A percentile compares a stretch with the other conserved stretches of the same genome.
Conservation (phyloP, 108 stramenopile genomes). For the Skeletonema grethae region DNA sequence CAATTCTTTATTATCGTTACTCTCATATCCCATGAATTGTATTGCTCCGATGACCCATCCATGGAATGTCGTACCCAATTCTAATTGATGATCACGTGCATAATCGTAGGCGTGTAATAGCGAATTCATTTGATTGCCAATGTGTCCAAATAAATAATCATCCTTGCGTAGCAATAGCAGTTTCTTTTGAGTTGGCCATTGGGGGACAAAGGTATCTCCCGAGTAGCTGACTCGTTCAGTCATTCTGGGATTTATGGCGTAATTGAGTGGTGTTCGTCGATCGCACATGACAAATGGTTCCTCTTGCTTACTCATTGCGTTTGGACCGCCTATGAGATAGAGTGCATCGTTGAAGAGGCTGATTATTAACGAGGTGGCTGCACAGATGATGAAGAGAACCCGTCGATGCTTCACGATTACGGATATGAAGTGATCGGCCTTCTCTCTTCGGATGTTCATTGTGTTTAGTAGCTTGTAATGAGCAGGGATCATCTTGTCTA, state of each 20-base stretch:
- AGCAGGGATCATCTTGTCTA: neutral
- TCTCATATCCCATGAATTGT: conserved; percentile 12
- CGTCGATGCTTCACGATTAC: neutral
- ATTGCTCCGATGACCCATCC: conserved; percentile 32
- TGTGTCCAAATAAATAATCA: neutral
- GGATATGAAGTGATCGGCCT: neutral
- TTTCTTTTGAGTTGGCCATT: neutral
- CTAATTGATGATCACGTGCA: conserved; percentile 30
- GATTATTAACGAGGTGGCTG: neutral
- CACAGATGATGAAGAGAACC: neutral
- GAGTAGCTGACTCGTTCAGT: neutral
- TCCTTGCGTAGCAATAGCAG: neutral
- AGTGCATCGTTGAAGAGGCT: conserved; percentile 2
- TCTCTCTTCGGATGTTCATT: neutral
- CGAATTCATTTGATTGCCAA: conserved; percentile 32
- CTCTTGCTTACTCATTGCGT: neutral
- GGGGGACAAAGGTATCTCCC: neutral
- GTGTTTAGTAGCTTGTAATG: neutral
- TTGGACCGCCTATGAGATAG: neutral
- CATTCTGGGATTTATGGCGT: neutral
- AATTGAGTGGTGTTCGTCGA: neutral
- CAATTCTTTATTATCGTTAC: conserved; percentile 5
- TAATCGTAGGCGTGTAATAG: conserved; percentile 34
- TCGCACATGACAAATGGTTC: neutral
- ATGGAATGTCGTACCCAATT: conserved; percentile 26